A percentile compares a stretch with the other conserved stretches of the same genome.
Conservation (phyloP, 176 grass and related monocot species). For the Dendrocalamus sinicus region DNA sequence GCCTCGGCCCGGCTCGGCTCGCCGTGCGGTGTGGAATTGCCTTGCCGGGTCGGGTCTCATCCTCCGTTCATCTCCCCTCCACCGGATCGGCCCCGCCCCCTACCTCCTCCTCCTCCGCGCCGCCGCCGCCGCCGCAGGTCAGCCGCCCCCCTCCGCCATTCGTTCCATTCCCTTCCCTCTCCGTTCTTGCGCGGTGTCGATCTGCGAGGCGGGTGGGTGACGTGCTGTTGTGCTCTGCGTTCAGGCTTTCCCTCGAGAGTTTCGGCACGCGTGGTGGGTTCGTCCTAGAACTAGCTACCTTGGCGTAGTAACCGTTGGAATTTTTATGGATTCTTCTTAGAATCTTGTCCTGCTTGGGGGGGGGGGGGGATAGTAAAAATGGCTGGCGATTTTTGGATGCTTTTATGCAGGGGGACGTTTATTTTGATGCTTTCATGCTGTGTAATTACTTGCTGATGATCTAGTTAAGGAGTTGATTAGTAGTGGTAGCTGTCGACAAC, state of each 20-base stretch:
- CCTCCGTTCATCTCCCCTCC: not conserved
- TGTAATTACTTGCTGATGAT: not conserved
- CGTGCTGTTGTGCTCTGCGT: not conserved
- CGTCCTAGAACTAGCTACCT: not conserved
- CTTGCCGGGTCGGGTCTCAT: slow-evolving; percentile 42
- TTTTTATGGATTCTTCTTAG: not conserved
- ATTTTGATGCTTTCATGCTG: not conserved
- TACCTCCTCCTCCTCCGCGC: not conserved
- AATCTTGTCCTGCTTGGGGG: not conserved
- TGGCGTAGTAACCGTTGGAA: not conserved
- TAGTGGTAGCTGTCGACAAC: not conserved
- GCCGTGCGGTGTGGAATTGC: not conserved
- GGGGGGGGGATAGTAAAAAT: not conserved
- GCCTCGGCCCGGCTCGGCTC: slow-evolving; percentile 16
- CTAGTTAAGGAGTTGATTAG: not conserved
- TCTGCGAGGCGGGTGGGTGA: not conserved
- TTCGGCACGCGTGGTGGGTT: not conserved
- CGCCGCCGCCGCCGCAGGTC: slow-evolving; percentile 32
- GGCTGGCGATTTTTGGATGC: not conserved
- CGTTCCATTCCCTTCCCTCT: not conserved
- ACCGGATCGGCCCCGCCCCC: slow-evolving; percentile 32
- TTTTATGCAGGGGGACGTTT: not conserved
- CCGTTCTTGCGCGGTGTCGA: not conserved
- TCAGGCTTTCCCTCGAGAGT: not conserved
- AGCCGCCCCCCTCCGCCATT: not conserved